phyloP scores from a whole-genome alignment of 306 rosid species.

The Vigna unguiculata region DNA sequence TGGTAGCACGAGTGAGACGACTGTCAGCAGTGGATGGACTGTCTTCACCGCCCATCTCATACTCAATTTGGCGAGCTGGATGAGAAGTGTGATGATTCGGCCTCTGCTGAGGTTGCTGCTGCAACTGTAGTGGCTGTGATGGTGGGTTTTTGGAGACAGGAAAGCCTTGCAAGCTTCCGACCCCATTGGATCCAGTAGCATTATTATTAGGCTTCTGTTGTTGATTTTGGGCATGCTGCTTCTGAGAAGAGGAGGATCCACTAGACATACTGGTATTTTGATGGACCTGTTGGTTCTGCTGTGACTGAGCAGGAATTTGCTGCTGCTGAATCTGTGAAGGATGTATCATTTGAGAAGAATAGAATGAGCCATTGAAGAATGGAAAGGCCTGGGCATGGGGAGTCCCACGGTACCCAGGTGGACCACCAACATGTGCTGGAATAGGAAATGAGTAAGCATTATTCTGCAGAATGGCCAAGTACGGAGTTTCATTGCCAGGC shows the following conservation, averaged over 20 bases:
- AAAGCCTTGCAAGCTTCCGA: constrained; percentile 78
- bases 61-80: constrained; percentile 72
- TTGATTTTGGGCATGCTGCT: constrained; percentile 85
- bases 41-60: constrained; percentile 85
- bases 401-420: constrained; percentile 83
- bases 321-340: constrained; percentile 86
- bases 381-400: constrained; percentile 86
- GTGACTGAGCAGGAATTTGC: constrained; percentile 68
- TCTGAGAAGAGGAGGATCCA: constrained; percentile 86
- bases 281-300: constrained; percentile 74
- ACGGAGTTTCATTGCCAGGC: constrained; percentile 82
- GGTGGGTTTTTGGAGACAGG: constrained; percentile 71
- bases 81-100: constrained; percentile 66
- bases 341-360: constrained; percentile 83
- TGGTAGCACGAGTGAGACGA: constrained; percentile 60
- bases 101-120: constrained; percentile 58
- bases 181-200: constrained; percentile 56
- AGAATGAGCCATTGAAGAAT: constrained; percentile 83
- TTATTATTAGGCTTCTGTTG: constrained; percentile 76
- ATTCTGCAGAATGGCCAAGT: constrained; percentile 87
- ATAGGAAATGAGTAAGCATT: constrained; percentile 88
- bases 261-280: constrained; percentile 73
- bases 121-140: constrained; percentile 60
- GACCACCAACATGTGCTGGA: constrained; percentile 88
- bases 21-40: constrained; percentile 90